Percentiles rank a stretch among this genome's conserved stretches.
These are phyloP conservation scores for Artemisia princeps DNA, from an alignment of 140 eudicot genomes.

Conservation along the genomic window DNA sequence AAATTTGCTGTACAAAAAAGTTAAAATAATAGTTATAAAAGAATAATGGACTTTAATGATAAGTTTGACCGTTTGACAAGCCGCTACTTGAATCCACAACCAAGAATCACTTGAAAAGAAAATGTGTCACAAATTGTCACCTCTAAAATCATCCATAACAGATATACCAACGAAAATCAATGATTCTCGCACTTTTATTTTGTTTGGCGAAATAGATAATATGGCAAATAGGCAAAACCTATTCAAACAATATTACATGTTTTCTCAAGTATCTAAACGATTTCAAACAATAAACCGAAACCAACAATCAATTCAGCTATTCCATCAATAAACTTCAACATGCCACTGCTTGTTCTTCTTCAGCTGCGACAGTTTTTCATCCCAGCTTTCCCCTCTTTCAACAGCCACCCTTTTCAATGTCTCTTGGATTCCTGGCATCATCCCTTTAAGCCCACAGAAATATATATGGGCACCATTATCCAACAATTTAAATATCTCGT, in stretches of 20 bases:
- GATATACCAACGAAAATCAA: conserved; percentile 6
- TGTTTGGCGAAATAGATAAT: conserved; percentile 20
- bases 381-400: conserved; percentile 90
- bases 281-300: conserved; percentile 9
- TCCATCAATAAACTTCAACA: conserved; percentile 61
- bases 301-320: neutral
- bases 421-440: conserved; percentile 81
- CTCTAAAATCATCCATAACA: neutral
- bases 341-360: conserved; percentile 98
- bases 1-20: too few species aligned
- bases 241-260: conserved; percentile 15
- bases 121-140: too few species aligned
- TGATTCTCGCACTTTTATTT: conserved; percentile 7
- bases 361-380: conserved; percentile 64
- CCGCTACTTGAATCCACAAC: too few species aligned
- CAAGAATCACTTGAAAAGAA: too few species aligned
- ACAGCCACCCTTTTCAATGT: conserved; percentile 82
- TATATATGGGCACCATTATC: conserved; percentile 76
- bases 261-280: conserved; percentile 17
- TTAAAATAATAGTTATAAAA: too few species aligned
- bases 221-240: neutral
- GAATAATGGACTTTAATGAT: too few species aligned
- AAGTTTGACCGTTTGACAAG: too few species aligned
- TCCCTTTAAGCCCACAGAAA: conserved; percentile 73
- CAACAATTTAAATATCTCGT: conserved; percentile 73